A percentile compares a stretch with the other conserved stretches of the same genome.
Conservation (phyloP, 257 asterid genomes). For the Capsicum chinense region DNA sequence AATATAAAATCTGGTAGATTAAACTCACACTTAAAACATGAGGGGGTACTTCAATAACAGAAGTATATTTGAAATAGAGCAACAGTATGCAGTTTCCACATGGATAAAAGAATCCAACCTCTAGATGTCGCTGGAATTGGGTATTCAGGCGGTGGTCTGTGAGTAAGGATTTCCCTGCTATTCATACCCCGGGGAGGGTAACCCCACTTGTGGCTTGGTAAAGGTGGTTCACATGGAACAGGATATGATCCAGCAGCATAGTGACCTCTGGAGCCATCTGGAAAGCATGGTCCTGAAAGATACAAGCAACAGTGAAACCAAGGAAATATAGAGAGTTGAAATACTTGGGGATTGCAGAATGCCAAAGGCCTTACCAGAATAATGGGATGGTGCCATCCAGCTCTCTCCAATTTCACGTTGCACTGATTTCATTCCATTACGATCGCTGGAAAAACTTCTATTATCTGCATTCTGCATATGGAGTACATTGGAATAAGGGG, state of each 20-base stretch:
- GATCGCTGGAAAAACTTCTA: constrained; percentile 60
- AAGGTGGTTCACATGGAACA: constrained; percentile 64
- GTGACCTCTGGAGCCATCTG: constrained; percentile 59
- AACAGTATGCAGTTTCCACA: background rate
- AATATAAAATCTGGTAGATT: background rate
- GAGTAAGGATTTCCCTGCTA: constrained; percentile 60
- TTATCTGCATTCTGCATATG: constrained; percentile 60
- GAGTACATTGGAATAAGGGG: constrained; percentile 61
- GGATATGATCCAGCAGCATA: constrained; percentile 53
- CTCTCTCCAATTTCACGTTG: constrained; percentile 60
- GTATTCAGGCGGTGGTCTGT: constrained; percentile 71
- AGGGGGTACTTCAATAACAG: background rate
- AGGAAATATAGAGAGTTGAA: constrained; percentile 20
- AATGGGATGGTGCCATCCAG: constrained; percentile 71
- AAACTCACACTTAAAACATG: background rate
- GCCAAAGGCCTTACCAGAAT: constrained; percentile 32
- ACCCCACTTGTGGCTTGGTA: constrained; percentile 64
- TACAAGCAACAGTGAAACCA: constrained; percentile 6
- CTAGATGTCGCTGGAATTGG: constrained; percentile 72
- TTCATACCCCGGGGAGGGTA: constrained; percentile 63
- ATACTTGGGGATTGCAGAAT: background rate
- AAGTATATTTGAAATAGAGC: background rate
- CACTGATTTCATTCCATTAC: constrained; percentile 54
- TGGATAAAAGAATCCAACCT: constrained; percentile 51
- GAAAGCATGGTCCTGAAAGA: constrained; percentile 71